phyloP scores from a whole-genome alignment of 768 basidiomycete species.

The Trametes maxima region DNA sequence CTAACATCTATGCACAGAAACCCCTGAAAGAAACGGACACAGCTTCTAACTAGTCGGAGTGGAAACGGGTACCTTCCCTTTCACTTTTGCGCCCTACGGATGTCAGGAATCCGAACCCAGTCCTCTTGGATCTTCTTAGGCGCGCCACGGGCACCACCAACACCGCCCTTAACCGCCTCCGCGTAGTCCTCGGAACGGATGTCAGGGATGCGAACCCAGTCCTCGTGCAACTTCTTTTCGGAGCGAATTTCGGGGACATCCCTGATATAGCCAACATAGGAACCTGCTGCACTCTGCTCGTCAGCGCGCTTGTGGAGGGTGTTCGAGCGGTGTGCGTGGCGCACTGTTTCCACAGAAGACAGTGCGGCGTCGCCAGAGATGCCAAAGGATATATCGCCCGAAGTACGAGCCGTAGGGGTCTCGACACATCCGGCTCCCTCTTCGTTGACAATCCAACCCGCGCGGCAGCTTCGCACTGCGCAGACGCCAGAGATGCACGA shows the following conservation, averaged over 20 bases:
- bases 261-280: neutral
- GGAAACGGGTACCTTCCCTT: neutral
- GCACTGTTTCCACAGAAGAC: too few relatives aligned
- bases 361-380: too few relatives aligned
- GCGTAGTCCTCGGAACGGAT: neutral
- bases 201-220: neutral
- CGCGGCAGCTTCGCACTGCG: constrained; percentile 31
- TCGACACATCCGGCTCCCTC: constrained; percentile 23
- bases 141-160: neutral
- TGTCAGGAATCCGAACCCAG: constrained; percentile 1
- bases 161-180: neutral
- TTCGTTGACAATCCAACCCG: constrained; percentile 23
- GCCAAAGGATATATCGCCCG: too few relatives aligned
- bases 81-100: neutral
- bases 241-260: neutral
- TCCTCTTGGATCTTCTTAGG: neutral
- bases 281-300: neutral
- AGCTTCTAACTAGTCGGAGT: too few relatives aligned
- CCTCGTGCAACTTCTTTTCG: constrained; percentile 1
- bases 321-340: too few relatives aligned
- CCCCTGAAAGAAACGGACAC: too few relatives aligned
- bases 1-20: too few relatives aligned
- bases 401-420: neutral
- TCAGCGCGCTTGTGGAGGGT: too few relatives aligned
- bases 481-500: constrained; percentile 34